Conservation (phyloP, 116 monocot genomes). For the Trichopus zeylanicus region DNA sequence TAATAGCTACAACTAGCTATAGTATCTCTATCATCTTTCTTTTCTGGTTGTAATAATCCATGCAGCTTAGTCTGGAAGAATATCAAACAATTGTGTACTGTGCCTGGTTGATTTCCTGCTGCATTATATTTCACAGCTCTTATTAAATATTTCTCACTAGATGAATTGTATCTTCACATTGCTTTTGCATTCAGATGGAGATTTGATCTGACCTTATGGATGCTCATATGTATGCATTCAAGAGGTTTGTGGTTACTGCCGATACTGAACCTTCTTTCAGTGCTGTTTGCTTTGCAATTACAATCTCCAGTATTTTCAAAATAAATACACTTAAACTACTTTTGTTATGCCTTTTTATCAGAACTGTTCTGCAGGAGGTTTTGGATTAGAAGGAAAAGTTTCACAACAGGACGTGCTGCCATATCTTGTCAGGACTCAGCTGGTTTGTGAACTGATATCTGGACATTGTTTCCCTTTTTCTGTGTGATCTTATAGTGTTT, state of each 20-base stretch:
- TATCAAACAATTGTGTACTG: no score
- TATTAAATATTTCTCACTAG: not conserved
- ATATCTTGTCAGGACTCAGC: constrained; percentile 84
- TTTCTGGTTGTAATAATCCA: no score
- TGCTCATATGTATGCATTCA: constrained; percentile 98
- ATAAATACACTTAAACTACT: not conserved
- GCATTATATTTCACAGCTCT: no score
- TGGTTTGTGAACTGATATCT: constrained; percentile 43
- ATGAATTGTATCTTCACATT: not conserved
- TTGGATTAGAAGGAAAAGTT: constrained; percentile 67
- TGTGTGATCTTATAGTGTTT: constrained; percentile 1
- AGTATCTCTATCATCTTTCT: no score
- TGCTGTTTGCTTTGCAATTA: not conserved
- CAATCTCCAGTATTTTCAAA: not conserved
- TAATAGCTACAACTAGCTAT: no score
- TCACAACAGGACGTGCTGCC: constrained; percentile 88
- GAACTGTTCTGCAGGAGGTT: constrained; percentile 69
- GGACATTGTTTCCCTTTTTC: not conserved
- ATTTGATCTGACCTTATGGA: constrained; percentile 96
- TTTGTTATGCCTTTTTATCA: constrained; percentile 11
- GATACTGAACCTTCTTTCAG: not conserved
- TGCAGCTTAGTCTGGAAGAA: no score
- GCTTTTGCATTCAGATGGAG: constrained; percentile 66
- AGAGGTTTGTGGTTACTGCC: constrained; percentile 42
- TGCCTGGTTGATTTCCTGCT: no score